Evolutionary conservation across 371 early-diverging fungal species (phyloP), one percentile per base, ranked within the genome.

Genomic region (Mucor plumbeus): DNA sequence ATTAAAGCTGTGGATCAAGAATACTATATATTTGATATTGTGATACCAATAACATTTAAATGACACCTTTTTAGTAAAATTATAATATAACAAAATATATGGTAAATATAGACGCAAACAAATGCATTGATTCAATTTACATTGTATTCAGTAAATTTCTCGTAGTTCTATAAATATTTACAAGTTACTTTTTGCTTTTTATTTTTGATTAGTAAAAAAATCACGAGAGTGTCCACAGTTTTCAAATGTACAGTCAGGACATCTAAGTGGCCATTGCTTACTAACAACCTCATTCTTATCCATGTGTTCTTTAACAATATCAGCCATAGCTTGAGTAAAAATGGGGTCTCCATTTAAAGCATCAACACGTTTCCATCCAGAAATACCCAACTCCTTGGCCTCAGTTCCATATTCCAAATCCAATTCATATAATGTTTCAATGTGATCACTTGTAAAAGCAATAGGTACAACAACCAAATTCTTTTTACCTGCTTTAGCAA

Each of bases 401-500:
- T 92, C 84, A 38, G 93, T 81, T 3, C 91, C 92, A 71, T 96
- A 96, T 71, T 97, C 96, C 19, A 92, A 68, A 79, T 97, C 98
- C 58, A 98, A 80, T 86, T 98, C 98, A 84, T 87, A 98, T 61
- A 98, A 70, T 2, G 98, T 98, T 77, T 98, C 98, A 57, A 98
- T 92, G 75, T 98, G 98, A 72, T 98, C 98, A 35, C 92, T 92
- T 5, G 96, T 96, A 64, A 98, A 98, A 0, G 97, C 97, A 72
- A 98, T 91, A 5, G 98, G 98, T 0, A 97, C 92, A 34, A 95
- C 77, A 17, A 97, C 76, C 47, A 94, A 66, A 65, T 96, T 88
- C 65, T 91, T 92, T 70, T 88, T 76, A 4, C 95, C 95, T 48
- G 83, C 76, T 56, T 90, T 84, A 6, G 88, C 96, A 63, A 93